Conservation (phyloP, 768 basidiomycete species). For the Leucosporidium creatinivorum region DNA sequence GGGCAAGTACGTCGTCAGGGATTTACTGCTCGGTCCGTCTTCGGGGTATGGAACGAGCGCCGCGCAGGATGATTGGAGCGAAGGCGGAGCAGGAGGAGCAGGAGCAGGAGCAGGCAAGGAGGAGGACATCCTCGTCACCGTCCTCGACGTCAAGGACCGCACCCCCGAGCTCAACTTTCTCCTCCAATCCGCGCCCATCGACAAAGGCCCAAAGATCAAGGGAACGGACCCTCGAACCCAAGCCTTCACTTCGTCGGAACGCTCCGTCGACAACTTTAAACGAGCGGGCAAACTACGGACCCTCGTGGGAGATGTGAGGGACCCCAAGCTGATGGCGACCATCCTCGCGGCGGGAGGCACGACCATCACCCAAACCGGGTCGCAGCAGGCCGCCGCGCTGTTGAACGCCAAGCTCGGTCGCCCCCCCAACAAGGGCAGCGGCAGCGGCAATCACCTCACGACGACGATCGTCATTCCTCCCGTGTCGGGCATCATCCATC, state of each 20-base stretch:
- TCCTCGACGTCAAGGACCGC: constrained; percentile 32
- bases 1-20: constrained; percentile 33
- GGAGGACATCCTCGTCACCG: constrained; percentile 32
- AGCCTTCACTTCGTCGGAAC: constrained; percentile 23
- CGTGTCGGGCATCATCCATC: constrained; percentile 31
- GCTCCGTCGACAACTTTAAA: constrained; percentile 25
- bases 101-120: neutral
- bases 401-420: constrained; percentile 17
- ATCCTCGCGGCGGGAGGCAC: constrained; percentile 17
- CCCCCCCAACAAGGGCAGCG: constrained; percentile 17
- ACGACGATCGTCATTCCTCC: constrained; percentile 28
- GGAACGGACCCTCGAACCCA: constrained; percentile 33
- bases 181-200: constrained; percentile 30
- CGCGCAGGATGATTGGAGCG: constrained; percentile 8
- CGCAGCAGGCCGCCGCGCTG: constrained; percentile 19
- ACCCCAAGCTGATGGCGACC: constrained; percentile 9
- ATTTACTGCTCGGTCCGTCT: constrained; percentile 27
- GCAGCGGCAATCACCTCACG: constrained; percentile 7
- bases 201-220: constrained; percentile 9
- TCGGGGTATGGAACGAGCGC: neutral
- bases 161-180: constrained; percentile 32
- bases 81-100: neutral
- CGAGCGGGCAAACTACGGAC: constrained; percentile 28
- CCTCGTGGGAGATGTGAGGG: constrained; percentile 30
- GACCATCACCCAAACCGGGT: constrained; percentile 5